Conservation (phyloP, 345 rosid genomes). For the Odontarrhena argentea region DNA sequence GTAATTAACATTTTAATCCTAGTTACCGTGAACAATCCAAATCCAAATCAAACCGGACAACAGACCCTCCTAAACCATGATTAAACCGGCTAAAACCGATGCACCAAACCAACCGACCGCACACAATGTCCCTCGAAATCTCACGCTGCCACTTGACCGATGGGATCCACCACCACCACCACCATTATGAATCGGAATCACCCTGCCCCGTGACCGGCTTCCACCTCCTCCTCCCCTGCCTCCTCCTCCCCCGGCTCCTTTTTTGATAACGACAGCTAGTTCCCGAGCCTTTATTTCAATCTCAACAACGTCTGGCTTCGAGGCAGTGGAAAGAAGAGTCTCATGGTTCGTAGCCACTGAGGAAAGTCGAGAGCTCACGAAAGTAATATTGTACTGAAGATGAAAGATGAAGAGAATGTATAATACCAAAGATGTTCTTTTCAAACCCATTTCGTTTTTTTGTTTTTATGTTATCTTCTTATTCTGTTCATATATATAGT, state of each 20-base stretch:
- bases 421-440: background rate
- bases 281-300: conserved; percentile 3
- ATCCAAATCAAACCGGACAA: background rate
- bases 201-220: background rate
- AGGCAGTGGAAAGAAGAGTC: background rate
- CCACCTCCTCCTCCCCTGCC: background rate
- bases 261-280: background rate
- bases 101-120: conserved; percentile 7
- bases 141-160: background rate
- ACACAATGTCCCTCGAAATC: background rate
- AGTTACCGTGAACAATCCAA: background rate
- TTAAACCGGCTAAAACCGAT: conserved; percentile 21
- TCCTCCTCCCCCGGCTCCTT: background rate
- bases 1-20: background rate
- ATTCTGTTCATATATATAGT: conserved; percentile 2
- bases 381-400: background rate
- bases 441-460: conserved; percentile 13
- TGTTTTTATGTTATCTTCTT: background rate
- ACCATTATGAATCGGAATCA: background rate
- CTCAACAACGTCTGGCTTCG: conserved; percentile 1
- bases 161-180: background rate
- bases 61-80: background rate
- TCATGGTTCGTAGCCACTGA: conserved; percentile 7
- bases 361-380: background rate
- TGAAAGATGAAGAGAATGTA: conserved; percentile 16